Evolutionary conservation across 2,329 filamentous ascomycete genomes (phyloP), one percentile per base, ranked within the genome.

Genomic region (Calycina herbarum): DNA sequence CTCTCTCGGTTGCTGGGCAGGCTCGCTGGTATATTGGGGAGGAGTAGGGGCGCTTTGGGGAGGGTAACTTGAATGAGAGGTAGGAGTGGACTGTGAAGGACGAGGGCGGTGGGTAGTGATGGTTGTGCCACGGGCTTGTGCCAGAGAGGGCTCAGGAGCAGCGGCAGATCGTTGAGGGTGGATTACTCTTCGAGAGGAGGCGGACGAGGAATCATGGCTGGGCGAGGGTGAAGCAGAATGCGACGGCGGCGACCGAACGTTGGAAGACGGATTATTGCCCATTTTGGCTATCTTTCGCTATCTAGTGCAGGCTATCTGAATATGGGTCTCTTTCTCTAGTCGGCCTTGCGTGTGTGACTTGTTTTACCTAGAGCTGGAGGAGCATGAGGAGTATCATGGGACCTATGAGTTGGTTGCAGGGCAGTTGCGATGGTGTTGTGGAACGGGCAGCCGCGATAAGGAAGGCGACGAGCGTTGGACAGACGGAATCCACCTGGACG

Each of bases 91-190:
- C 40, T 66, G 70, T 17, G 72, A 74, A 59, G 70, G 68, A 59
- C 73, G 71, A 57, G 70, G 64, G 33, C 74, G 73, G 67, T 75
- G 74, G 63, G 71, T 61, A 31, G 63, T 48, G 13, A 57, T 56
- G 17, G 57, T 75, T 10, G 73, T 74, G 67, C 75, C 75, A 68
- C 73, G 73, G 63, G 86, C 86, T 76, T 86, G 85, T 69, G 86
- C 82, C 68, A 86, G 82, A 61, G 86, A 88, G 62, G 84, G 82
- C 77, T 89, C 86, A 66, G 86, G 86, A 59, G 86, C 85, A 64
- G 84, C 86, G 71, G 82, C 83, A 66, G 82, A 83, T 80, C 74
- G 82, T 70, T 85, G 83, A 68, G 81, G 79, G 70, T 86, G 84
- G 69, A 84, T 81, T 66, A 84, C 80, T 73, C 73, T 74, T 62